phyloP scores from a whole-genome alignment of 106 monocot genomes.

The Cymbidium sinense region DNA sequence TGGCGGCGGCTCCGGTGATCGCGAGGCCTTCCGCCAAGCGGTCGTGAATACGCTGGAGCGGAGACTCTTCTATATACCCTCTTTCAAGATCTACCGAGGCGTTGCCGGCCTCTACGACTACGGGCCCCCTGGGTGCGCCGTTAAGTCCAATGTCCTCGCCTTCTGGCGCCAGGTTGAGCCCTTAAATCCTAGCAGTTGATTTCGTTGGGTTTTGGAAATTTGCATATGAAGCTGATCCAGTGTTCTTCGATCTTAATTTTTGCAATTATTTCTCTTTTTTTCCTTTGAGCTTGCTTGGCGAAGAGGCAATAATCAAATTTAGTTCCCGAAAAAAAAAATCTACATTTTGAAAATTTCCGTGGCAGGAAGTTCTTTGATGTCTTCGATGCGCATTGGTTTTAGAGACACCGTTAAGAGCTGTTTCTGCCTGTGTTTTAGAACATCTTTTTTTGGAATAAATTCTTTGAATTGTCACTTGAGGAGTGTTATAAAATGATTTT shows the following conservation, averaged over 20 bases:
- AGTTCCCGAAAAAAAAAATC: neutral
- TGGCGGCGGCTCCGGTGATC: conserved; percentile 14
- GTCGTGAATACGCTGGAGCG: conserved; percentile 81
- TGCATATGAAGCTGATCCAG: neutral
- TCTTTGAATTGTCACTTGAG: neutral
- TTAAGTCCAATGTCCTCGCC: conserved; percentile 82
- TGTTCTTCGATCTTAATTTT: neutral
- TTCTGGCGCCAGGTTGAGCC: conserved; percentile 85
- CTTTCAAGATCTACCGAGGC: conserved; percentile 96
- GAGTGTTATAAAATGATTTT: neutral
- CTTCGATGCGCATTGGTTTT: neutral
- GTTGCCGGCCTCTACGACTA: conserved; percentile 91
- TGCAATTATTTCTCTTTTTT: neutral
- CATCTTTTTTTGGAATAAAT: neutral
- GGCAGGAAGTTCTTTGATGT: neutral
- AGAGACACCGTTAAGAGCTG: neutral
- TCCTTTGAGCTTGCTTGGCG: neutral
- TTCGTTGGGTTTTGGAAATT: neutral
- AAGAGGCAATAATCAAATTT: neutral
- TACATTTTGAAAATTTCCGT: neutral
- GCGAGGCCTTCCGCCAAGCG: conserved; percentile 53
- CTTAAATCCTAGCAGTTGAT: neutral
- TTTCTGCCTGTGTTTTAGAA: neutral
- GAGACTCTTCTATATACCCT: conserved; percentile 79
- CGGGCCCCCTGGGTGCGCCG: conserved; percentile 84